A percentile compares a stretch with the other conserved stretches of the same genome.
These are phyloP conservation scores for Rhizopogon vinicolor DNA, from an alignment of 768 basidiomycete species.

Conservation along the genomic window DNA sequence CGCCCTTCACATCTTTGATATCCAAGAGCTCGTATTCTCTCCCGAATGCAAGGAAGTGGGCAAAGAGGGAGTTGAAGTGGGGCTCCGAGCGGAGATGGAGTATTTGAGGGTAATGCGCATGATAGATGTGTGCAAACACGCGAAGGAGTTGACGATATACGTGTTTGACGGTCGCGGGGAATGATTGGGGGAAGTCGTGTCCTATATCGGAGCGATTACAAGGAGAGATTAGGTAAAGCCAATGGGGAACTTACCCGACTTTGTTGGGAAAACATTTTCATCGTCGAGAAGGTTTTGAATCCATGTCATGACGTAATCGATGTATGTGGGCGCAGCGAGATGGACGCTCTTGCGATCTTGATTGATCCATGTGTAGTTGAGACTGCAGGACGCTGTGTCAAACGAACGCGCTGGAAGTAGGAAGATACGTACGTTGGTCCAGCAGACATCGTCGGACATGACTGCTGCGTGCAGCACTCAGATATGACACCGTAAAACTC, in stretches of 20 bases:
- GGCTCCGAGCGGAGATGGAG: conserved; percentile 92
- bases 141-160: conserved; percentile 96
- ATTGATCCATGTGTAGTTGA: conserved; percentile 95
- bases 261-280: conserved; percentile 92
- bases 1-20: conserved; percentile 80
- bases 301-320: conserved; percentile 98
- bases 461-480: conserved; percentile 87
- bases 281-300: conserved; percentile 93
- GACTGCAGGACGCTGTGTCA: conserved; percentile 34
- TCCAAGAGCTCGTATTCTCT: conserved; percentile 90
- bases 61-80: conserved; percentile 96
- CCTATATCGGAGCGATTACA: conserved; percentile 39
- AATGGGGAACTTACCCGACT: conserved; percentile 60
- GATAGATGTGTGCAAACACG: conserved; percentile 96
- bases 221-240: neutral
- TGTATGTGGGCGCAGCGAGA: conserved; percentile 91
- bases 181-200: conserved; percentile 80
- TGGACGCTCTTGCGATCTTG: conserved; percentile 84
- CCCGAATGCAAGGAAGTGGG: conserved; percentile 96
- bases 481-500: conserved; percentile 94
- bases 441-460: conserved; percentile 91
- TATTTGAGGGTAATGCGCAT: conserved; percentile 88
- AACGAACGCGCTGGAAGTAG: neutral
- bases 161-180: conserved; percentile 88
- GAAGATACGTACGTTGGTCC: conserved; percentile 63